These are phyloP conservation scores for Chaetomiaceae sp. DNA, from an alignment of 2,329 filamentous ascomycete species.

Conservation along the genomic window DNA sequence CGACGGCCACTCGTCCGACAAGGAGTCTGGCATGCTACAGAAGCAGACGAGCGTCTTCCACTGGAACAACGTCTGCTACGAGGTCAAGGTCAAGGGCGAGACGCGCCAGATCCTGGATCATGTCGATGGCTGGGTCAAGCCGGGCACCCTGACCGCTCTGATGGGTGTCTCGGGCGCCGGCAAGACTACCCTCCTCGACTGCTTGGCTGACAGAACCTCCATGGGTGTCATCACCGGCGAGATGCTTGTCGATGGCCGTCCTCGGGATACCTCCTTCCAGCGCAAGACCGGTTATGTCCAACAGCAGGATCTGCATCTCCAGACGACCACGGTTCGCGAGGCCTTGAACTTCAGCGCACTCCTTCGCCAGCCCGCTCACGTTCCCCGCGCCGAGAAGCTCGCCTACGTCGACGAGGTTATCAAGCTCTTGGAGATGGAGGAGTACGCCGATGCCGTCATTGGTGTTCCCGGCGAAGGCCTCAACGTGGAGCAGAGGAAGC, in stretches of 20 bases:
- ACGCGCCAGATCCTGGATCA: constrained; percentile 73
- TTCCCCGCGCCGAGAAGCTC: constrained; percentile 72
- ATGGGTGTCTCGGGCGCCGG: constrained; percentile 94
- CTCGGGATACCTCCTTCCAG: constrained; percentile 77
- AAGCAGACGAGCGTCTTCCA: constrained; percentile 74
- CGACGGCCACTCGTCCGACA: constrained; percentile 30
- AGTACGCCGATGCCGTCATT: constrained; percentile 85
- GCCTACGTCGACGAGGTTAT: constrained; percentile 89
- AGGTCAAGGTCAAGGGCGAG: constrained; percentile 73
- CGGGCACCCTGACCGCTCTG: constrained; percentile 80
- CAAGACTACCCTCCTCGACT: constrained; percentile 86
- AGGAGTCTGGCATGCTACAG: constrained; percentile 41
- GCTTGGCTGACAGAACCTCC: constrained; percentile 76
- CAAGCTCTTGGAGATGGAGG: constrained; percentile 82
- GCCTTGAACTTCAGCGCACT: constrained; percentile 81
- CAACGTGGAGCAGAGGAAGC: constrained; percentile 66
- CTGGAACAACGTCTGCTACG: constrained; percentile 78
- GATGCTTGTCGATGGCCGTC: constrained; percentile 64
- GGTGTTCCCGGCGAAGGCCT: constrained; percentile 86
- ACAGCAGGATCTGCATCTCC: constrained; percentile 84
- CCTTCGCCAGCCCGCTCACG: constrained; percentile 73
- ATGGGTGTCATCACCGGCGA: constrained; percentile 87
- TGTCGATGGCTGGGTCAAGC: constrained; percentile 91
- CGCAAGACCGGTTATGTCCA: constrained; percentile 90
- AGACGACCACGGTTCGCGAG: constrained; percentile 82